Conservation (phyloP, 305 asterid genomes). For the Fraxinus angustifolia region DNA sequence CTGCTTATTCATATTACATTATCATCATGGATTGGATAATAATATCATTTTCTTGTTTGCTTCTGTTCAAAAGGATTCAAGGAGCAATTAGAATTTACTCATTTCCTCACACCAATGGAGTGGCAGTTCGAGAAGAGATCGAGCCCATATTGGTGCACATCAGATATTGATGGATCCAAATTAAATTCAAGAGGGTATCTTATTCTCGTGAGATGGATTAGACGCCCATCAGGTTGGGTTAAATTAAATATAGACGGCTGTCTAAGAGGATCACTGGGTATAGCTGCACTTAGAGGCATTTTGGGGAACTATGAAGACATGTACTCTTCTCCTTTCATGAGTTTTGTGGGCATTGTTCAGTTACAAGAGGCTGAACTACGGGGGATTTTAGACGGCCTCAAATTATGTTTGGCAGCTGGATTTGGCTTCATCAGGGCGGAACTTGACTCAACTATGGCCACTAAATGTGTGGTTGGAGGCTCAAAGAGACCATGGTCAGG, state of each 20-base stretch:
- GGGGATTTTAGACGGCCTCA: background rate
- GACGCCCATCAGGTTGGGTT: background rate
- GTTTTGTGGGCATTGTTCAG: background rate
- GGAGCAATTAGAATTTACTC: background rate
- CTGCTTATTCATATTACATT: too few relatives aligned
- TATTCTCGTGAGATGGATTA: background rate
- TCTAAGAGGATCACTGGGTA: background rate
- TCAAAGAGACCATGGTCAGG: background rate
- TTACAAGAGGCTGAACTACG: background rate
- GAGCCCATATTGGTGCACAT: too few relatives aligned
- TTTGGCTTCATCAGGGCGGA: background rate
- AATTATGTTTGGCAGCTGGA: background rate
- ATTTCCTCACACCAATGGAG: too few relatives aligned
- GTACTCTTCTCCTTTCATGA: background rate
- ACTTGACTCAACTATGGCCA: background rate
- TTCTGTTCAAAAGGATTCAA: background rate
- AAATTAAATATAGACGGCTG: background rate
- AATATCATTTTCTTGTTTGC: background rate
- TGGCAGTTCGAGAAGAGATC: too few relatives aligned
- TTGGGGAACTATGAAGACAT: background rate
- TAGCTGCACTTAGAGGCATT: background rate
- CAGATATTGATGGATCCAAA: too few relatives aligned
- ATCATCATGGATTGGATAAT: too few relatives aligned
- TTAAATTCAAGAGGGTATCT: too few relatives aligned
- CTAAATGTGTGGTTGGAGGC: background rate